phyloP scores from a whole-genome alignment of 345 rosid genomes.

The rapeseed (Brassica napus) region DNA sequence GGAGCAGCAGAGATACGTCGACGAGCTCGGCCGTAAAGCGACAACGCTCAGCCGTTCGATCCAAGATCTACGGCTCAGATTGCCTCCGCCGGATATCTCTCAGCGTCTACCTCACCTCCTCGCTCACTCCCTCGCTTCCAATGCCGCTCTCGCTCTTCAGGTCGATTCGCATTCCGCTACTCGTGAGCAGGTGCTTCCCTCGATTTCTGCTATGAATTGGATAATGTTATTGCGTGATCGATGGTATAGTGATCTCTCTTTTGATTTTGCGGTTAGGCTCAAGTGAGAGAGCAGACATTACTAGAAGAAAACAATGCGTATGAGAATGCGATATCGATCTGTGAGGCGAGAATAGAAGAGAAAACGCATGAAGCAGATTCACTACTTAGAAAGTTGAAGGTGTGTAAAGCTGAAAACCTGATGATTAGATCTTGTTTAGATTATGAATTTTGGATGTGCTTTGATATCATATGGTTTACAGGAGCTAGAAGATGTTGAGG shows the following conservation, averaged over 20 bases:
- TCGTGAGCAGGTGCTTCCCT: constrained; percentile 68
- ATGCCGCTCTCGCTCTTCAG: constrained; percentile 88
- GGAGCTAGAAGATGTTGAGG: constrained; percentile 73
- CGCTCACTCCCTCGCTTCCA: constrained; percentile 92
- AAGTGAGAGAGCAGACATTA: constrained; percentile 73
- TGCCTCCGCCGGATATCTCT: constrained; percentile 86
- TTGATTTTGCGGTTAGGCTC: constrained; percentile 48
- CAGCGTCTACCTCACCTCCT: constrained; percentile 90
- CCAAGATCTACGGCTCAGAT: constrained; percentile 79
- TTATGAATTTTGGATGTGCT: neutral
- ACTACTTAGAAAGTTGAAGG: constrained; percentile 64
- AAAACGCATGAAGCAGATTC: constrained; percentile 64
- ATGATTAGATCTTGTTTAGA: neutral
- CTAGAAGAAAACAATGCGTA: constrained; percentile 75
- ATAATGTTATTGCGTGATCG: neutral
- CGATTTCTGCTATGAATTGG: neutral
- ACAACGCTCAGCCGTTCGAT: constrained; percentile 71
- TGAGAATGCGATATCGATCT: constrained; percentile 72
- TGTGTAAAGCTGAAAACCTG: constrained; percentile 26
- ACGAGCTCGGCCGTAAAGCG: constrained; percentile 70
- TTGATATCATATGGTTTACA: constrained; percentile 6
- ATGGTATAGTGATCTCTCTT: neutral
- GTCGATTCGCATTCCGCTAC: constrained; percentile 92
- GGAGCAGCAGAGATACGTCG: constrained; percentile 69
- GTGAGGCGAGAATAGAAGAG: constrained; percentile 68